Conservation (phyloP, 306 rosid species). For the Dryas drummondii region DNA sequence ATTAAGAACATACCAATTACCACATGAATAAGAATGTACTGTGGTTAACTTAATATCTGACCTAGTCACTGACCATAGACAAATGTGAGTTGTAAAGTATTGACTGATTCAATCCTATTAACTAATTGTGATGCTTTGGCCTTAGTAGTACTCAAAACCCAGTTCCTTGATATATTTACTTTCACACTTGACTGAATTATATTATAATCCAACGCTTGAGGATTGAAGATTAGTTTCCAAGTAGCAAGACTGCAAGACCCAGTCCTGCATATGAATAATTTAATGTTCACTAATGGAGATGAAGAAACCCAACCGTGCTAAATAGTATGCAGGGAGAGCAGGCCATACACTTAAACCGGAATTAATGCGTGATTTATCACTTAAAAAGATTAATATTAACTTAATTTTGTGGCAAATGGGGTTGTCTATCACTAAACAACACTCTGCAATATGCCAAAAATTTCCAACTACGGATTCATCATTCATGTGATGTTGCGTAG, state of each 20-base stretch:
- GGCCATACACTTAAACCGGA: neutral
- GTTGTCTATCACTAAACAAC: neutral
- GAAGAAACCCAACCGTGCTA: conserved; percentile 10
- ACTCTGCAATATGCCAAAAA: neutral
- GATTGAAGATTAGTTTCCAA: neutral
- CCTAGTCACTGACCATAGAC: conserved; percentile 12
- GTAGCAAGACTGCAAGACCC: conserved; percentile 13
- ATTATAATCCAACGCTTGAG: neutral
- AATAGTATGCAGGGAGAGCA: neutral
- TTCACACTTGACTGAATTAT: conserved; percentile 6
- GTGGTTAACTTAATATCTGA: neutral
- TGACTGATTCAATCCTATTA: conserved; percentile 10
- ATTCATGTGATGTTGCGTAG: neutral
- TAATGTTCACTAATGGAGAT: neutral
- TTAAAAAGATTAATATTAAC: neutral
- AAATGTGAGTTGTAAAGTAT: neutral
- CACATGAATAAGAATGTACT: neutral
- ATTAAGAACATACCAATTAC: too few species aligned
- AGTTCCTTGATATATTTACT: neutral
- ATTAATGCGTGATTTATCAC: conserved; percentile 3
- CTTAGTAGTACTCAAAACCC: neutral
- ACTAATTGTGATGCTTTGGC: neutral
- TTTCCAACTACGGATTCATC: neutral
- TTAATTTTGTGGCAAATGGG: neutral
- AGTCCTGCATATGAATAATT: neutral